phyloP scores from a whole-genome alignment of 805 yeast genomes.

The Vanderwaltozyma tropicalis region DNA sequence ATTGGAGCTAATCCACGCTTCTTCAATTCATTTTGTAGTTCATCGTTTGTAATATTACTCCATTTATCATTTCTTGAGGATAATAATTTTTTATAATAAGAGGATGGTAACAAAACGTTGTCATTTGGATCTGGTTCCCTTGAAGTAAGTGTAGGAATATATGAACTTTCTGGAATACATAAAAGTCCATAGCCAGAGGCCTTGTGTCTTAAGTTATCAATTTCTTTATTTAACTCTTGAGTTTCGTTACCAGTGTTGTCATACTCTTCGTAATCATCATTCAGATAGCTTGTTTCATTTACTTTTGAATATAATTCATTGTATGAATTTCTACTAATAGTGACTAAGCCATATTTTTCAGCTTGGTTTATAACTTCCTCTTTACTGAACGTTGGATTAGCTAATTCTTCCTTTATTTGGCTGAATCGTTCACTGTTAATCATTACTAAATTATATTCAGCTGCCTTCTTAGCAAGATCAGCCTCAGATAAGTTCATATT shows the following conservation, averaged over 20 bases:
- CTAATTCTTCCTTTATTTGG: constrained; percentile 20
- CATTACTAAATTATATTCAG: constrained; percentile 14
- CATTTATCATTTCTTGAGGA: constrained; percentile 19
- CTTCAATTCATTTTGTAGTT: constrained; percentile 35
- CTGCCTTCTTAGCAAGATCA: constrained; percentile 11
- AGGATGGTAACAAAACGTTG: constrained; percentile 53
- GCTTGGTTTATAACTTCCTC: constrained; percentile 23
- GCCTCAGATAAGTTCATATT: constrained; percentile 1
- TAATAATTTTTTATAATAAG: constrained; percentile 50
- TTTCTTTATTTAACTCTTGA: constrained; percentile 7
- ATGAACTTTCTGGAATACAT: constrained; percentile 49
- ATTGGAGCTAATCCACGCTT: constrained; percentile 33
- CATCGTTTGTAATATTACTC: constrained; percentile 34
- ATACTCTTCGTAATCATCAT: constrained; percentile 6
- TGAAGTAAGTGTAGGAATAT: constrained; percentile 52
- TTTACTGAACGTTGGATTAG: constrained; percentile 19
- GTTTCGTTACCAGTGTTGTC: constrained; percentile 5
- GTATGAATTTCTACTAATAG: constrained; percentile 9
- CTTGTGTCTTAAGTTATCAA: constrained; percentile 25
- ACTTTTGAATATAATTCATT: constrained; percentile 1
- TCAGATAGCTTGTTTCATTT: background rate
- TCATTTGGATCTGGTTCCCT: constrained; percentile 43
- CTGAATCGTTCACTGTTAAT: constrained; percentile 27
- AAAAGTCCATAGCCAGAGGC: constrained; percentile 41
- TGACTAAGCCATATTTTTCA: constrained; percentile 5